Evolutionary conservation across 2,329 filamentous ascomycete genomes (phyloP).

Genomic region (Verticillium zaregamsianum): DNA sequence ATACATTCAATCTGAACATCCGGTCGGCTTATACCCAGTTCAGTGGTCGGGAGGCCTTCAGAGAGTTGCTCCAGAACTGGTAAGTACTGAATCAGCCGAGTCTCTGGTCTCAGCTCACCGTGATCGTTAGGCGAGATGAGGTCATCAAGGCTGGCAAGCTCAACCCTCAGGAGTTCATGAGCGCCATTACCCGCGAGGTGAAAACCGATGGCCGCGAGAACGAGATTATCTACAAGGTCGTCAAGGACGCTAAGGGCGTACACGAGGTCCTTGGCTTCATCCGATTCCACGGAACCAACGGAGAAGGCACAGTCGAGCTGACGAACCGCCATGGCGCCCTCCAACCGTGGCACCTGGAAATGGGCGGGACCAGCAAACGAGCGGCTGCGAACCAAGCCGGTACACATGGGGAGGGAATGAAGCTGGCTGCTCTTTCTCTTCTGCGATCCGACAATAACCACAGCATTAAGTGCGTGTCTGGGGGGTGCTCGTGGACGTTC

Average conservation of each 20-base stretch:
- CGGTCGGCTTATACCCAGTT: background rate
- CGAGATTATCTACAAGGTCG: constrained; percentile 23
- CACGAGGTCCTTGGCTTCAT: constrained; percentile 24
- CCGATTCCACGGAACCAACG: constrained; percentile 16
- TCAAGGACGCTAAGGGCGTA: background rate
- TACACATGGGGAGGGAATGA: constrained; percentile 24
- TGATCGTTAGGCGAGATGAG: constrained; percentile 19
- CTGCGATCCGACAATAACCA: constrained; percentile 21
- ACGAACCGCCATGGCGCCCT: constrained; percentile 22
- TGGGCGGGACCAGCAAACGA: constrained; percentile 21
- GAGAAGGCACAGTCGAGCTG: constrained; percentile 22
- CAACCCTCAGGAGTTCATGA: constrained; percentile 15
- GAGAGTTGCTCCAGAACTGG: constrained; percentile 29
- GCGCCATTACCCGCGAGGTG: constrained; percentile 13
- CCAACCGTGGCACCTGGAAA: constrained; percentile 22
- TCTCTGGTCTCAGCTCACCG: background rate
- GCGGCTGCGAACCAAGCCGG: constrained; percentile 17
- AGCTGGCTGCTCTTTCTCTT: constrained; percentile 24
- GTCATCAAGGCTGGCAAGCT: constrained; percentile 20
- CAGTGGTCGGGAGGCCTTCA: constrained; percentile 19
- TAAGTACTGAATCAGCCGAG: background rate
- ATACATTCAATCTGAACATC: background rate
- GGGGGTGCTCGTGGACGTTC: constrained; percentile 23
- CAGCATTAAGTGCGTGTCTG: constrained; percentile 17
- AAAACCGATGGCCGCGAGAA: constrained; percentile 1